Percentiles rank a stretch among this genome's conserved stretches.
phyloP scores from a whole-genome alignment of 2,329 filamentous ascomycete species.

The Penicillium sclerotigenum region DNA sequence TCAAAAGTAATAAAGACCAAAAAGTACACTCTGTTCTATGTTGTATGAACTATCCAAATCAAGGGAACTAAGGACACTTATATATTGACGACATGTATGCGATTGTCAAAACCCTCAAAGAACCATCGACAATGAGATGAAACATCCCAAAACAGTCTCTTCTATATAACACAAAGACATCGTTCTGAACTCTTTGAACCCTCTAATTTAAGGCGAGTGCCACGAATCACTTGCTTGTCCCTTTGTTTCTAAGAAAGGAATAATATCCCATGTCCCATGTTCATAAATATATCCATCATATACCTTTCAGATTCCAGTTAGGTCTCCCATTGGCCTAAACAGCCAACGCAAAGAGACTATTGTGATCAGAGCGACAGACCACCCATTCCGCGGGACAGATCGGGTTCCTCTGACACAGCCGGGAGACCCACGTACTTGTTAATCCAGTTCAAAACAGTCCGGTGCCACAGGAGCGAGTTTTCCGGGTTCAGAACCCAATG shows the following conservation, averaged over 20 bases:
- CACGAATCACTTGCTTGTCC: background rate
- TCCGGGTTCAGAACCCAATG: constrained; percentile 88
- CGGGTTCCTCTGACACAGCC: constrained; percentile 37
- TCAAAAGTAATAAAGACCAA: too few species aligned
- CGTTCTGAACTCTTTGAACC: background rate
- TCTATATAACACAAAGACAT: constrained; percentile 4
- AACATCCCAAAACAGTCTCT: constrained; percentile 11
- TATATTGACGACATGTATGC: constrained; percentile 9
- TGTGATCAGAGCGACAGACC: constrained; percentile 18
- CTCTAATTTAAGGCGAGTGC: background rate
- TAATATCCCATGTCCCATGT: constrained; percentile 1
- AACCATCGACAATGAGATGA: constrained; percentile 15
- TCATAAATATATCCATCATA: background rate
- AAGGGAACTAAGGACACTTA: background rate
- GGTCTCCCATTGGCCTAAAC: background rate
- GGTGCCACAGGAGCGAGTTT: constrained; percentile 87
- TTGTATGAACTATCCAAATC: background rate
- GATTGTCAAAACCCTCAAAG: constrained; percentile 9
- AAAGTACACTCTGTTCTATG: background rate
- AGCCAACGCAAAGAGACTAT: background rate
- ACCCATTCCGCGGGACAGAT: constrained; percentile 16
- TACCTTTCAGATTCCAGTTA: constrained; percentile 1
- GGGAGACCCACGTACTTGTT: constrained; percentile 57
- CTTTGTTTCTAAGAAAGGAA: constrained; percentile 14
- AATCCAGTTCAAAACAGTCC: constrained; percentile 76